phyloP scores from a whole-genome alignment of 768 basidiomycete species.

The Coprinellus micaceus region DNA sequence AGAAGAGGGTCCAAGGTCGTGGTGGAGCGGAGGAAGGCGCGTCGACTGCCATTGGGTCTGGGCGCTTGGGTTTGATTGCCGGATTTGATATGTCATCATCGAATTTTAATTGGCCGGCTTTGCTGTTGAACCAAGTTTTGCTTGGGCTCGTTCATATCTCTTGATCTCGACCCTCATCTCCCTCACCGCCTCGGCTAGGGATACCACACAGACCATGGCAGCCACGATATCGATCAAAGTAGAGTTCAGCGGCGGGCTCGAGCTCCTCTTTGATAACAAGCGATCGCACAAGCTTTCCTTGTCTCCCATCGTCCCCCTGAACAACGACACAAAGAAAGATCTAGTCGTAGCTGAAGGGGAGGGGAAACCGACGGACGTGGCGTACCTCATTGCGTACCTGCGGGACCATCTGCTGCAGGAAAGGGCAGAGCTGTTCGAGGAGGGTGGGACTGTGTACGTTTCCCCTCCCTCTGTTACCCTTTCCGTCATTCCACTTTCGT shows the following conservation, averaged over 20 bases:
- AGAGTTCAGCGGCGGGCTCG: slow-evolving; percentile 83
- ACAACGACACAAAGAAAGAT: slow-evolving; percentile 27
- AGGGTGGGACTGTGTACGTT: slow-evolving; percentile 80
- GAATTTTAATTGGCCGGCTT: too few species aligned
- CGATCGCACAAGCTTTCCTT: slow-evolving; percentile 56
- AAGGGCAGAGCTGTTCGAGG: slow-evolving; percentile 84
- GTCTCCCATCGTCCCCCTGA: slow-evolving; percentile 40
- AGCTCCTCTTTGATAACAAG: slow-evolving; percentile 74
- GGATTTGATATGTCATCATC: too few species aligned
- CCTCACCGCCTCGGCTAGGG: too few species aligned
- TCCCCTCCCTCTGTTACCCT: background rate
- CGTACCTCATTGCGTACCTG: slow-evolving; percentile 77
- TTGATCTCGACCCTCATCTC: too few species aligned
- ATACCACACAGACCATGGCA: slow-evolving; percentile 4
- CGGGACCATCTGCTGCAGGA: slow-evolving; percentile 76
- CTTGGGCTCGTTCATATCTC: too few species aligned
- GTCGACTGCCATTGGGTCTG: too few species aligned
- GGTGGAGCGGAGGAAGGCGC: too few species aligned
- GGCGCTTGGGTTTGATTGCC: too few species aligned
- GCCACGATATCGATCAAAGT: slow-evolving; percentile 48
- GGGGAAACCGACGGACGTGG: slow-evolving; percentile 55
- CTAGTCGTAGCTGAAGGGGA: slow-evolving; percentile 15
- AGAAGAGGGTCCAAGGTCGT: too few species aligned
- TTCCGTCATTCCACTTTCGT: background rate
- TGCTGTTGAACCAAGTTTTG: too few species aligned